Conservation (phyloP, 2,329 filamentous ascomycete species). For the Metarhizium sp. region DNA sequence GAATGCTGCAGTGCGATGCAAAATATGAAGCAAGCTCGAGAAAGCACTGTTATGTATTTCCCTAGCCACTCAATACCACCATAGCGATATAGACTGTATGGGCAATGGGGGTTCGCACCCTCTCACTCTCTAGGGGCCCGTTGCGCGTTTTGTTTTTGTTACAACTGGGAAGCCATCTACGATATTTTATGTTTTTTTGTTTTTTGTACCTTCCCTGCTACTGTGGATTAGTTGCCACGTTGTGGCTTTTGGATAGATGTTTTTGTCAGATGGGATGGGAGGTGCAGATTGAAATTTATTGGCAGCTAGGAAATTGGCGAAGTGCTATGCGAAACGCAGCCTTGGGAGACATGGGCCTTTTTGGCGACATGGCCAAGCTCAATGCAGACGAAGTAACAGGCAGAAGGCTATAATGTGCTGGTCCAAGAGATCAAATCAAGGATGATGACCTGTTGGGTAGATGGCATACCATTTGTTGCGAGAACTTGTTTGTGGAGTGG, state of each 20-base stretch:
- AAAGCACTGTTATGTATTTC: conserved; percentile 7
- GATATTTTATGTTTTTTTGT: conserved; percentile 3
- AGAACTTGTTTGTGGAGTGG: conserved; percentile 1
- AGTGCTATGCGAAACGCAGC: background rate
- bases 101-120: conserved; percentile 27
- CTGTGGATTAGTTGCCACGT: background rate
- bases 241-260: background rate
- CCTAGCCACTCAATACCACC: conserved; percentile 15
- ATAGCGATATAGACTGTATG: conserved; percentile 27
- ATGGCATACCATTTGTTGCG: conserved; percentile 5
- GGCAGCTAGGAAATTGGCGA: background rate
- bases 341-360: background rate
- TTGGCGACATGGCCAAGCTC: background rate
- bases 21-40: no score
- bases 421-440: background rate
- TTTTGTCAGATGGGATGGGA: background rate
- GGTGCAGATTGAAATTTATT: background rate
- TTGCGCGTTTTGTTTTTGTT: conserved; percentile 21
- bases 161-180: conserved; percentile 19
- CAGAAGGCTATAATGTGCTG: background rate
- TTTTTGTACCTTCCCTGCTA: conserved; percentile 2
- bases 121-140: conserved; percentile 15
- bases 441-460: background rate
- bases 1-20: background rate
- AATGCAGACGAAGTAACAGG: background rate